Evolutionary conservation across 1,284 basidiomycete species (phyloP), one percentile per base, ranked within the genome.

Genomic region (Apiotrichum gamsii): DNA sequence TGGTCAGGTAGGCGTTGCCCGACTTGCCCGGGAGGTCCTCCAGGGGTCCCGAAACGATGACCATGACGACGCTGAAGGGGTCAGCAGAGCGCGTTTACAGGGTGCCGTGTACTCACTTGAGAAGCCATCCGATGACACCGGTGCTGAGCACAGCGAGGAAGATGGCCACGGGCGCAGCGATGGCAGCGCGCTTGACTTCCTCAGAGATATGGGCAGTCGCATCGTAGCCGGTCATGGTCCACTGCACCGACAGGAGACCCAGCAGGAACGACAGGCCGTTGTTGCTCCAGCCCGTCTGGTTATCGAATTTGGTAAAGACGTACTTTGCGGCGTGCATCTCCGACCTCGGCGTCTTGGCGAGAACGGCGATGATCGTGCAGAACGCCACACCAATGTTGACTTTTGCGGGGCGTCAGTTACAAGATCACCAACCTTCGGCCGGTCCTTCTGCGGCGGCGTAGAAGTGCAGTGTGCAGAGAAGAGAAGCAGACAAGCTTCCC

Each of bases 81-180:
- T 43, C 14, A 36, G 32, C 25, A 25, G 25, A 28, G n/a, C 8
- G 16, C 15, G n/a, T 10, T 16, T 23, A 16, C n/a, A 6, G 25
- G 25, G 25, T 6, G 25, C 25, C 25, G 11, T n/a, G n/a, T 9
- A 16, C 43, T 5, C 20, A 44, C 34, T 89, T 90, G 35, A 90
- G 76, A 5, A 90, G 60, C 87, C 87, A 90, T 33, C 89, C 88
- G 46, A 85, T 76, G 14, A 86, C 69, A 47, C 85, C 87, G 3
- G 90, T 93, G 14, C 87, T 87, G 53, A 88, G 74, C 25, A 93
- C 89, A 45, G 90, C 90, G 42, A 90, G 84, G 65, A 91, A 74
- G 59, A 90, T 88, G 3, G 87, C 86, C 43, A 85, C 79, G 1
- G 87, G 87, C 2, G 85, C 88, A 46, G 89, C 85, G 59, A 90